Evolutionary conservation across 768 basidiomycete species (phyloP).

Genomic region (Kondoa malvinella): DNA sequence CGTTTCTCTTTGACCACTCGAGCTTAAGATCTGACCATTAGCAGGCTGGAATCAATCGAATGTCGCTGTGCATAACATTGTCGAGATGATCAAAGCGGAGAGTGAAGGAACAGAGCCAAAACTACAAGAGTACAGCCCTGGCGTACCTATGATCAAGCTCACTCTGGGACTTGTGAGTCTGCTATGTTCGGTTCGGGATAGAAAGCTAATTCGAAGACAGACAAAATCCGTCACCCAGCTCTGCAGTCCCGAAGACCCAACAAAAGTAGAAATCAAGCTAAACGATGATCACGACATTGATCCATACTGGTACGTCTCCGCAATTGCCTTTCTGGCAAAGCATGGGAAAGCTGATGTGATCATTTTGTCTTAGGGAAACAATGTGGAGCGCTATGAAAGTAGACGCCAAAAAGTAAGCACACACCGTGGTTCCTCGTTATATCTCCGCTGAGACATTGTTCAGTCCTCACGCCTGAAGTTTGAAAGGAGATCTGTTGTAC

Average conservation of each 20-base stretch:
- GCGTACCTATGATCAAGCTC: conserved; percentile 16
- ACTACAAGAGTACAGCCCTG: conserved; percentile 10
- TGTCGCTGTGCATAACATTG: conserved; percentile 22
- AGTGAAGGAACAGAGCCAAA: neutral
- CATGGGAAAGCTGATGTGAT: neutral
- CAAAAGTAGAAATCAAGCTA: neutral
- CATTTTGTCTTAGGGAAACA: neutral
- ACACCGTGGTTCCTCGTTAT: too few relatives aligned
- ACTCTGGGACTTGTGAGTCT: conserved; percentile 14
- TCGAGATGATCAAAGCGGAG: conserved; percentile 14
- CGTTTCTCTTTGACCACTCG: neutral
- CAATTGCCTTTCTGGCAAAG: too few relatives aligned
- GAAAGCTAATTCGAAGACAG: neutral
- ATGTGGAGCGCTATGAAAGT: neutral
- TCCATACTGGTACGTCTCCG: neutral
- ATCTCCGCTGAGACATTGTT: too few relatives aligned
- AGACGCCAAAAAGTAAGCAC: neutral
- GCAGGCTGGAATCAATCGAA: conserved; percentile 25
- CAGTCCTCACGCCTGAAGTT: too few relatives aligned
- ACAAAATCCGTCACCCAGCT: conserved; percentile 9
- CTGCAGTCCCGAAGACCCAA: conserved; percentile 4
- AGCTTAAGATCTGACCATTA: neutral
- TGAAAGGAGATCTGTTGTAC: too few relatives aligned
- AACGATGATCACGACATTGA: conserved; percentile 10
- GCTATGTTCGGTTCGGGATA: too few relatives aligned